Conservation (phyloP, 2,329 filamentous ascomycete species). For the Paracamarosporium sp. region DNA sequence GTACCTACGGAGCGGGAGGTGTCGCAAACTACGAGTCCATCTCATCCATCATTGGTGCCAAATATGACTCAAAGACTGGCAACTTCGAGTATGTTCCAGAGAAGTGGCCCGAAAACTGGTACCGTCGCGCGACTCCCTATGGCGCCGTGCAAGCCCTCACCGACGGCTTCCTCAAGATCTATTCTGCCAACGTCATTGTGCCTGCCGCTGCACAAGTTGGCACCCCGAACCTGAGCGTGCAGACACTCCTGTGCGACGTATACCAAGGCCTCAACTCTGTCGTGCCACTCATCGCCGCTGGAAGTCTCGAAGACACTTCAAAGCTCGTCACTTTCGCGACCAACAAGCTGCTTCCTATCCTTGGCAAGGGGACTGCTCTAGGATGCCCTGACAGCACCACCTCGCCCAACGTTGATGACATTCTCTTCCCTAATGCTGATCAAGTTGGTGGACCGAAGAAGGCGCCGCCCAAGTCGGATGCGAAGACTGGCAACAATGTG, state of each 20-base stretch:
- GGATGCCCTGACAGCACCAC: constrained; percentile 39
- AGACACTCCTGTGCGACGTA: constrained; percentile 42
- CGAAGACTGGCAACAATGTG: constrained; percentile 43
- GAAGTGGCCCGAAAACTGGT: constrained; percentile 62
- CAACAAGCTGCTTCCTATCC: constrained; percentile 34
- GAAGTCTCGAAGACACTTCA: constrained; percentile 24
- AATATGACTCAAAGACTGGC: constrained; percentile 50
- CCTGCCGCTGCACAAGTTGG: constrained; percentile 37
- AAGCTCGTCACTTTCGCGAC: constrained; percentile 37
- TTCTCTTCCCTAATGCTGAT: constrained; percentile 35
- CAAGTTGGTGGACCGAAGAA: constrained; percentile 37
- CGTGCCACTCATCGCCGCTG: constrained; percentile 39
- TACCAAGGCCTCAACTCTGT: constrained; percentile 46
- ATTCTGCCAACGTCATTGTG: constrained; percentile 40
- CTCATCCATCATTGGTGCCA: constrained; percentile 56
- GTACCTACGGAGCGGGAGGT: constrained; percentile 44
- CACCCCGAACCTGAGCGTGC: constrained; percentile 37
- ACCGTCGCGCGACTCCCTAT: constrained; percentile 55
- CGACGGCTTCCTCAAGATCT: constrained; percentile 42
- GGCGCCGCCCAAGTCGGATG: constrained; percentile 25
- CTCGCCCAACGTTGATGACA: constrained; percentile 25
- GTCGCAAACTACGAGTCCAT: constrained; percentile 41
- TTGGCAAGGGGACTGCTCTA: constrained; percentile 34
- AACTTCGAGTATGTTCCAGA: constrained; percentile 58
- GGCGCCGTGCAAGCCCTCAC: constrained; percentile 47